A percentile compares a stretch with the other conserved stretches of the same genome.
phyloP scores from a whole-genome alignment of 306 rosid genomes.

The Cyclanthera cordifolia region DNA sequence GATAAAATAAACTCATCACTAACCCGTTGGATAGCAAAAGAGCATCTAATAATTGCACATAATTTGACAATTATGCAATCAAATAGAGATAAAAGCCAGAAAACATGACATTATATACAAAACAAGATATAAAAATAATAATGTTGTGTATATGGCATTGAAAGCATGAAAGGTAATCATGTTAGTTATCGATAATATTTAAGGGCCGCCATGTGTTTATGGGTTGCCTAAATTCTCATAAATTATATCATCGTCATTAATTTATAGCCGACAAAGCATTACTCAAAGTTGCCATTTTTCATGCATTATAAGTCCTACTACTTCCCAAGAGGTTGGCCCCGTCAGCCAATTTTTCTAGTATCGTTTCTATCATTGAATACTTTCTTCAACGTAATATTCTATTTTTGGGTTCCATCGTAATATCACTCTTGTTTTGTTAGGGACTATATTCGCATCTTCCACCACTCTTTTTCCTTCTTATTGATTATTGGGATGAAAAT shows the following conservation, averaged over 20 bases:
- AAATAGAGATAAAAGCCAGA: too few species aligned
- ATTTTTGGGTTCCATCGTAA: background rate
- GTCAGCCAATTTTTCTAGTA: background rate
- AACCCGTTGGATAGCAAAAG: too few species aligned
- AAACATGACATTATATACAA: too few species aligned
- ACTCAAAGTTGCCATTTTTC: background rate
- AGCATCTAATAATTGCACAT: too few species aligned
- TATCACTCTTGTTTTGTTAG: background rate
- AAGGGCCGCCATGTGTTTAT: constrained; percentile 6
- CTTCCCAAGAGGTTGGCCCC: background rate
- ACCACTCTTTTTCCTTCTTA: too few species aligned
- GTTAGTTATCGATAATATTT: background rate
- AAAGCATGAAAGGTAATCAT: too few species aligned
- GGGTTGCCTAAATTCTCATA: constrained; percentile 1
- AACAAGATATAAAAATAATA: too few species aligned
- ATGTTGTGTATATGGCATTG: too few species aligned
- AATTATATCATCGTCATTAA: constrained; percentile 5
- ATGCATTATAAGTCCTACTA: background rate
- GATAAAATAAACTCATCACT: too few species aligned
- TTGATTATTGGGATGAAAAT: too few species aligned
- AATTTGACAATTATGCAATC: too few species aligned
- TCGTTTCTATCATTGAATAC: background rate
- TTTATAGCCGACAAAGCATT: constrained; percentile 12
- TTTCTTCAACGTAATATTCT: background rate
- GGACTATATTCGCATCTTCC: background rate